Percentiles rank a stretch among this genome's conserved stretches.
Evolutionary conservation across 1,284 basidiomycete genomes (phyloP).

Genomic region (Ceratorhiza oryzae-sativae): DNA sequence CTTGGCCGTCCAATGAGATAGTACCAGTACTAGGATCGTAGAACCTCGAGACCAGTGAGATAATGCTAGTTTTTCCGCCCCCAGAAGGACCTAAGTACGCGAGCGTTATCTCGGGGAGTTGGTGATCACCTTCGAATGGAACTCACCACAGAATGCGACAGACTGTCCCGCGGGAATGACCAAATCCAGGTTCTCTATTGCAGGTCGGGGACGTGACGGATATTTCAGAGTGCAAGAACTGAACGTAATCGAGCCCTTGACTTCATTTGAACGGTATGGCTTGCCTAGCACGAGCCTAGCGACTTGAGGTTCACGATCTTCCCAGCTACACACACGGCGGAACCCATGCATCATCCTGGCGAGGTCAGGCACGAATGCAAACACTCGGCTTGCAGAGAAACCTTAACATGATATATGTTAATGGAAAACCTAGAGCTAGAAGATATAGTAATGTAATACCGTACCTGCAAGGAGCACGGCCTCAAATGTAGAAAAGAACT

Average conservation of each 20-base stretch:
- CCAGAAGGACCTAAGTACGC: conserved; percentile 44
- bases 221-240: conserved; percentile 47
- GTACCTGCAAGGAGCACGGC: conserved; percentile 50
- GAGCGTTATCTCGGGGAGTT: conserved; percentile 36
- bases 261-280: neutral
- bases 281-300: conserved; percentile 14
- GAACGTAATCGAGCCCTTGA: conserved; percentile 40
- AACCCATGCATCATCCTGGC: conserved; percentile 45
- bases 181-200: conserved; percentile 44
- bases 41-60: conserved; percentile 54
- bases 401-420: neutral
- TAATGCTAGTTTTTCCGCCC: conserved; percentile 45
- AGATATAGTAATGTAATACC: neutral
- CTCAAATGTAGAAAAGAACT: conserved; percentile 51
- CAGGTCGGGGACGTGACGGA: conserved; percentile 46
- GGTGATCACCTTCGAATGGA: neutral
- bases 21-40: conserved; percentile 53
- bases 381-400: conserved; percentile 44
- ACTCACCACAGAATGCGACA: conserved; percentile 48
- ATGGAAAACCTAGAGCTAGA: neutral
- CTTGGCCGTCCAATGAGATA: conserved; percentile 51
- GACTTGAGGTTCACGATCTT: conserved; percentile 46
- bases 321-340: conserved; percentile 45
- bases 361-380: conserved; percentile 49
- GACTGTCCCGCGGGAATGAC: conserved; percentile 46